These are phyloP conservation scores for Acarospora socialis DNA, from an alignment of 2,329 filamentous ascomycete species.

Conservation along the genomic window DNA sequence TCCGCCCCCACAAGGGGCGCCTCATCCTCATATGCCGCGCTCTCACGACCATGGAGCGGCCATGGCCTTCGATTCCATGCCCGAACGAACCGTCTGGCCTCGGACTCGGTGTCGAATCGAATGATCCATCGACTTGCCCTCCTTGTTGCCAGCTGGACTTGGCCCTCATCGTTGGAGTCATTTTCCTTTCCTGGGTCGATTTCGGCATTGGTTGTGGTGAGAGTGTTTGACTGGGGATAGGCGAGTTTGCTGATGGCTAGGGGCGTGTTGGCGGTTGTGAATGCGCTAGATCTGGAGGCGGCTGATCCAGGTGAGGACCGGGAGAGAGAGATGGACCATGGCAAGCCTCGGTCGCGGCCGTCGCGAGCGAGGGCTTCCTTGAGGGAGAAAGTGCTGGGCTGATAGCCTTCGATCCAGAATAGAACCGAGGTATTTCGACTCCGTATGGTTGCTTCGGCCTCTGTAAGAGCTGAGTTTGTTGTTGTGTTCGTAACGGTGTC, in stretches of 20 bases:
- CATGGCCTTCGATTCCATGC: conserved; percentile 39
- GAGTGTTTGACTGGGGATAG: too few relatives aligned
- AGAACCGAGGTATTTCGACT: too few relatives aligned
- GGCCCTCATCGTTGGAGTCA: conserved; percentile 13
- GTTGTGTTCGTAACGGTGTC: too few relatives aligned
- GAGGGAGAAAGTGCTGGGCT: conserved; percentile 8
- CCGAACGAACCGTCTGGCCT: conserved; percentile 38
- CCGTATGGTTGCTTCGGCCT: too few relatives aligned
- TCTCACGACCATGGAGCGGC: conserved; percentile 19
- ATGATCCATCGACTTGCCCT: conserved; percentile 34
- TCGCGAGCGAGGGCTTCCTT: conserved; percentile 18
- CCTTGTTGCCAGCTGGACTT: conserved; percentile 5
- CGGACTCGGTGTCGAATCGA: conserved; percentile 39
- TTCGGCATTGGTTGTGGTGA: too few relatives aligned
- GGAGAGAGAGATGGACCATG: conserved; percentile 20
- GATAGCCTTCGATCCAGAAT: conserved; percentile 13
- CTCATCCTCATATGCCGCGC: conserved; percentile 23
- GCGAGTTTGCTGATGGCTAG: too few relatives aligned
- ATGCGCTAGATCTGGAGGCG: too few relatives aligned
- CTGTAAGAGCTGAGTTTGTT: too few relatives aligned
- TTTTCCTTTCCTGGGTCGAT: conserved; percentile 3
- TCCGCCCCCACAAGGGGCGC: conserved; percentile 31
- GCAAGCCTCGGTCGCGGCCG: conserved; percentile 21
- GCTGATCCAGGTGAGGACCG: too few relatives aligned
- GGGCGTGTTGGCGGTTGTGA: too few relatives aligned